These are phyloP conservation scores for Annulohypoxylon truncatum DNA, from an alignment of 2,329 filamentous ascomycete species.

Conservation along the genomic window DNA sequence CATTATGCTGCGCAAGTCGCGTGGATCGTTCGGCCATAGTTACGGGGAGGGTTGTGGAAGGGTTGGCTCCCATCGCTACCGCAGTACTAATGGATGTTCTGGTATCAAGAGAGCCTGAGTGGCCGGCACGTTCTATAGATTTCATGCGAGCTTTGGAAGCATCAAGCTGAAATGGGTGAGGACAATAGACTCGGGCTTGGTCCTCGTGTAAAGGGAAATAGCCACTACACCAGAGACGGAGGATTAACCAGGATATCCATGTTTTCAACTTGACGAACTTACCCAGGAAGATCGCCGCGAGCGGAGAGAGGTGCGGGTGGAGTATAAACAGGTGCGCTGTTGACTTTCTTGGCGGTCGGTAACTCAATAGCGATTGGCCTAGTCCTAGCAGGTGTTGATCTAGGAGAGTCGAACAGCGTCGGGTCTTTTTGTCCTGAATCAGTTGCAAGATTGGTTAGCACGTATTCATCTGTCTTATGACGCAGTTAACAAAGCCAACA, in stretches of 20 bases:
- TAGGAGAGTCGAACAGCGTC: slow-evolving; percentile 38
- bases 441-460: slow-evolving; percentile 43
- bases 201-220: slow-evolving; percentile 73
- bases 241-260: slow-evolving; percentile 32
- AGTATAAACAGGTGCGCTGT: slow-evolving; percentile 55
- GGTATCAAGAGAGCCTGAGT: slow-evolving; percentile 44
- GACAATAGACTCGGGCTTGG: slow-evolving; percentile 59
- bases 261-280: slow-evolving; percentile 48
- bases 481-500: slow-evolving; percentile 33
- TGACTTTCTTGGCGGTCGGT: slow-evolving; percentile 56
- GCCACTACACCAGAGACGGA: slow-evolving; percentile 55
- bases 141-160: slow-evolving; percentile 53
- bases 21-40: slow-evolving; percentile 43
- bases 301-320: slow-evolving; percentile 65
- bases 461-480: slow-evolving; percentile 35
- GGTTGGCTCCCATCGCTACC: slow-evolving; percentile 39
- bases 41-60: slow-evolving; percentile 33
- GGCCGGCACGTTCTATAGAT: slow-evolving; percentile 51
- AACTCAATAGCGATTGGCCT: slow-evolving; percentile 67
- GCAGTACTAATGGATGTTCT: slow-evolving; percentile 28
- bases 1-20: slow-evolving; percentile 41
- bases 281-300: slow-evolving; percentile 70
- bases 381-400: slow-evolving; percentile 49
- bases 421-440: slow-evolving; percentile 46
- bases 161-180: slow-evolving; percentile 64